Conservation (phyloP, 2,329 filamentous ascomycete species). For the Sporothrix brunneoviolacea region DNA sequence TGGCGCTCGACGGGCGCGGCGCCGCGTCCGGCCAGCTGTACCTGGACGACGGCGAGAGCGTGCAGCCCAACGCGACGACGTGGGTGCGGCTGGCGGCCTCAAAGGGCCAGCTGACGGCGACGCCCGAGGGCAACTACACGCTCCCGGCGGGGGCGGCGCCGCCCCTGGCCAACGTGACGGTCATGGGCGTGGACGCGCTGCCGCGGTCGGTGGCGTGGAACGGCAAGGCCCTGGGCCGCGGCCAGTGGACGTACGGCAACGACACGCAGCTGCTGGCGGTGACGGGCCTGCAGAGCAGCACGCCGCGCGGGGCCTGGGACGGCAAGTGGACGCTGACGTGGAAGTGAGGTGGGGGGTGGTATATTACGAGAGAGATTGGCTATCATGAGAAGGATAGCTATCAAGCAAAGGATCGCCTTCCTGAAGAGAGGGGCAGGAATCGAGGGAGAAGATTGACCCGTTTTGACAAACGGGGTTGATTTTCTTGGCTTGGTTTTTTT, state of each 20-base stretch:
- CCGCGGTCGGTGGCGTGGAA: constrained; percentile 46
- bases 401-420: too few species aligned
- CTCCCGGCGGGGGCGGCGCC: constrained; percentile 39
- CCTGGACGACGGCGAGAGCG: constrained; percentile 67
- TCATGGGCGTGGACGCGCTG: constrained; percentile 47
- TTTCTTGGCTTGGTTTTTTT: too few species aligned
- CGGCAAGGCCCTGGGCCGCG: constrained; percentile 33
- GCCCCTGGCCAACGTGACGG: constrained; percentile 53
- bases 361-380: too few species aligned
- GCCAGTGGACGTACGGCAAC: constrained; percentile 42
- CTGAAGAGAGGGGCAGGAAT: too few species aligned
- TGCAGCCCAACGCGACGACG: constrained; percentile 27
- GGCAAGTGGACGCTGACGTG: constrained; percentile 52
- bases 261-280: constrained; percentile 44
- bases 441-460: too few species aligned
- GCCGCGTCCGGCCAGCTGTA: constrained; percentile 58
- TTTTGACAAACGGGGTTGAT: too few species aligned
- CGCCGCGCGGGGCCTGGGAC: constrained; percentile 50
- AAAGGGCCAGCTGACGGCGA: constrained; percentile 35
- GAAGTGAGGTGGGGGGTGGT: constrained; percentile 21
- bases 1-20: constrained; percentile 50
- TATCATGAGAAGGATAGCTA: too few species aligned
- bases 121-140: constrained; percentile 43
- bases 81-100: constrained; percentile 8
- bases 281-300: constrained; percentile 41